Evolutionary conservation across 106 monocot species (phyloP).

Genomic region (Allium cepa): DNA sequence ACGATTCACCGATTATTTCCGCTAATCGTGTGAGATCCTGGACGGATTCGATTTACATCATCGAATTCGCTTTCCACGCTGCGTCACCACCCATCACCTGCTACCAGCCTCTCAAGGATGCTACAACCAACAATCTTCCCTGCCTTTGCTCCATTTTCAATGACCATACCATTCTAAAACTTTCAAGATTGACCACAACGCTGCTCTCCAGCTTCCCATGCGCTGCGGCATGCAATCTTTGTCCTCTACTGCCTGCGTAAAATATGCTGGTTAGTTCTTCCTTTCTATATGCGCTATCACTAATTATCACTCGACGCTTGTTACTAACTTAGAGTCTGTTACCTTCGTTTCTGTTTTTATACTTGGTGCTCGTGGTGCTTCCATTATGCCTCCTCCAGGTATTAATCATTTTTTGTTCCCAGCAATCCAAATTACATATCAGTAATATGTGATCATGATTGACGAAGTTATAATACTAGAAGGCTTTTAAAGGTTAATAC

Average conservation of each 20-base stretch:
- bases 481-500: no score
- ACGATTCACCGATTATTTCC: no score
- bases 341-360: neutral
- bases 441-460: no score
- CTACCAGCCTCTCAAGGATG: conserved; percentile 35
- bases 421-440: no score
- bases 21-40: no score
- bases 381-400: conserved; percentile 4
- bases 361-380: conserved; percentile 4
- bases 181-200: conserved; percentile 11
- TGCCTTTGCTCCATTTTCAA: conserved; percentile 39
- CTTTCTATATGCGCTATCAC: neutral
- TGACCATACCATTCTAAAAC: conserved; percentile 15
- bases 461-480: no score
- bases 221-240: conserved; percentile 26
- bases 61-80: no score
- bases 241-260: conserved; percentile 1
- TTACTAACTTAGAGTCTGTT: neutral
- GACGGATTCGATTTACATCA: no score
- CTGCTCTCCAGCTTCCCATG: conserved; percentile 16
- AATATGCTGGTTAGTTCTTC: neutral
- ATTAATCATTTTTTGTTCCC: no score
- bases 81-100: conserved; percentile 34
- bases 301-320: neutral
- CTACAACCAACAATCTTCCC: conserved; percentile 22